phyloP scores from a whole-genome alignment of 352 stramenopile genomes.

The Phytophthora palmivora region DNA sequence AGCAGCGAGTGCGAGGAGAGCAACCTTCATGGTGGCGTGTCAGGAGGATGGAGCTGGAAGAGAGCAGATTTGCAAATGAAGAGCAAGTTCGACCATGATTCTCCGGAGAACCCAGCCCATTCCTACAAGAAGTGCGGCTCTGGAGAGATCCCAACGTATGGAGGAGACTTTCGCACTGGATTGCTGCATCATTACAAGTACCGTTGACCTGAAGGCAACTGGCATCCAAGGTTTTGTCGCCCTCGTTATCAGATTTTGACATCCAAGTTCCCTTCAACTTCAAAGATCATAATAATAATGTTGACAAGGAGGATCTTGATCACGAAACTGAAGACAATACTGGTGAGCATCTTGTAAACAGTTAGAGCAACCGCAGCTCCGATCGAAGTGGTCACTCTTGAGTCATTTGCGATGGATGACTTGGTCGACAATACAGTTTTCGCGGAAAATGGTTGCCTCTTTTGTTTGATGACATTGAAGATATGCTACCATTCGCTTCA shows the following conservation, averaged over 20 bases:
- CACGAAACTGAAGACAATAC: not conserved
- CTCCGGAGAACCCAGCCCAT: not conserved
- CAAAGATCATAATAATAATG: not conserved
- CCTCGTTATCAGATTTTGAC: constrained; percentile 37
- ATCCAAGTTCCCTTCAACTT: not conserved
- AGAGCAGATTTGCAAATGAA: constrained; percentile 52
- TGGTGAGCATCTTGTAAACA: not conserved
- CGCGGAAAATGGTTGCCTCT: constrained; percentile 2
- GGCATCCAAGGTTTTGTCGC: constrained; percentile 16
- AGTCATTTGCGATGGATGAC: constrained; percentile 6
- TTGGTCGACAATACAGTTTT: constrained; percentile 36
- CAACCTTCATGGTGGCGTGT: constrained; percentile 40
- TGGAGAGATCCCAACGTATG: constrained; percentile 1
- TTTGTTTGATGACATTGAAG: constrained; percentile 7
- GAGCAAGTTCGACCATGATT: not conserved
- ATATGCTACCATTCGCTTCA: not conserved
- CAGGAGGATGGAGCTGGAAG: constrained; percentile 21
- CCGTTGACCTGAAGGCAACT: not conserved
- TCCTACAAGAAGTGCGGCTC: not conserved
- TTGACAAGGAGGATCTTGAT: not conserved
- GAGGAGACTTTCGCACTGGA: constrained; percentile 1
- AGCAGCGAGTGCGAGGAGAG: constrained; percentile 36
- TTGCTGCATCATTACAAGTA: not conserved
- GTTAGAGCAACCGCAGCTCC: not conserved
- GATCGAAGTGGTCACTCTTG: not conserved